Evolutionary conservation across 2,329 filamentous ascomycete genomes (phyloP).

Genomic region (Cephalotrichum gorgonifer): DNA sequence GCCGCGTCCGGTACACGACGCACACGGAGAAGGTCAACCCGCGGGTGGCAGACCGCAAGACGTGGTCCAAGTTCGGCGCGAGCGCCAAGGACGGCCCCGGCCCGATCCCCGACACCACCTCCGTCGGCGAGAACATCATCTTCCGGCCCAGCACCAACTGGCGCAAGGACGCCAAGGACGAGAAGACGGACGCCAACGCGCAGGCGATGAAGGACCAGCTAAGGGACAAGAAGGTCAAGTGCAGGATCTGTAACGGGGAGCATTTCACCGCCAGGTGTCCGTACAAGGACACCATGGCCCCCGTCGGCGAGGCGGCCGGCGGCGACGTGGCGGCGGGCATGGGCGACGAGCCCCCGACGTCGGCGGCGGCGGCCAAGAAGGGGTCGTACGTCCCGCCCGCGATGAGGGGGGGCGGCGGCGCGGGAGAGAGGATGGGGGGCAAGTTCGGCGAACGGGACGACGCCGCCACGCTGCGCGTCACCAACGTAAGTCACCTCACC

Average conservation of each 20-base stretch:
- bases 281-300: slow-evolving; percentile 99
- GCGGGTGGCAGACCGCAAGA: slow-evolving; percentile 86
- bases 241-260: slow-evolving; percentile 95
- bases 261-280: slow-evolving; percentile 99
- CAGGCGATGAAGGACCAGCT: slow-evolving; percentile 71
- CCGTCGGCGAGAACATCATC: slow-evolving; percentile 94
- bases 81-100: slow-evolving; percentile 78
- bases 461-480: slow-evolving; percentile 89
- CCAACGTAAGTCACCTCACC: slow-evolving; percentile 61
- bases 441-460: slow-evolving; percentile 94
- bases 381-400: slow-evolving; percentile 91
- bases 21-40: slow-evolving; percentile 94
- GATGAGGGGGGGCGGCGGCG: slow-evolving; percentile 60
- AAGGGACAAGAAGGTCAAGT: slow-evolving; percentile 99
- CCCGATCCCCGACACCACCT: slow-evolving; percentile 81
- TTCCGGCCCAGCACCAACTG: slow-evolving; percentile 91
- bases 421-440: slow-evolving; percentile 69
- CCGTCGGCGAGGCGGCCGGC: slow-evolving; percentile 51
- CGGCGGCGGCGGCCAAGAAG: slow-evolving; percentile 55
- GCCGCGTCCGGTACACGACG: slow-evolving; percentile 84
- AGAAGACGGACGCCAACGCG: slow-evolving; percentile 63
- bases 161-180: slow-evolving; percentile 80
- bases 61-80: slow-evolving; percentile 85
- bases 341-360: slow-evolving; percentile 36
- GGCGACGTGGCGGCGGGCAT: slow-evolving; percentile 46